A percentile compares a stretch with the other conserved stretches of the same genome.
Evolutionary conservation across 2,329 filamentous ascomycete genomes (phyloP).

Genomic region (Phoma sp.): DNA sequence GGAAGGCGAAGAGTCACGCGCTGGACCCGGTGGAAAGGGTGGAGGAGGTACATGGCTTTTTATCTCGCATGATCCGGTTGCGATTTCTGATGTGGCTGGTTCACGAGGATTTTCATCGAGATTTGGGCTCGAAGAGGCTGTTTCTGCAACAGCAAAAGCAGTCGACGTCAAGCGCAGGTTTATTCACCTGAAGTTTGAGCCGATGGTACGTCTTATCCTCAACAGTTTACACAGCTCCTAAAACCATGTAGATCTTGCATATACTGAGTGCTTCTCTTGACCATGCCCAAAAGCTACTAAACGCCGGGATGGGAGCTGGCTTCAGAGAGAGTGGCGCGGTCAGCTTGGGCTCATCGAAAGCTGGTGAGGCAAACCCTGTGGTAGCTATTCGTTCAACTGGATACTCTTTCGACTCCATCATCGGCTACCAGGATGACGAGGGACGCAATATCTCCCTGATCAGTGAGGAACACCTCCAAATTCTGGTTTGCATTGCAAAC

Average conservation of each 20-base stretch:
- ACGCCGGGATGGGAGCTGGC: constrained; percentile 78
- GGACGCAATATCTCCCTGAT: constrained; percentile 59
- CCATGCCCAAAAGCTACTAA: constrained; percentile 76
- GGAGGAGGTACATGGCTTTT: constrained; percentile 80
- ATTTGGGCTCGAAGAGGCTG: constrained; percentile 49
- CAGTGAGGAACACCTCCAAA: constrained; percentile 68
- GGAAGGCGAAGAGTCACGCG: constrained; percentile 47
- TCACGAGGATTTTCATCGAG: constrained; percentile 24
- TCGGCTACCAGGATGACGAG: constrained; percentile 61
- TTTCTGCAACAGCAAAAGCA: neutral
- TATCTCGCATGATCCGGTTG: constrained; percentile 80
- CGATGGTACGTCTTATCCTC: constrained; percentile 70
- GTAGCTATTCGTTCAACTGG: constrained; percentile 87
- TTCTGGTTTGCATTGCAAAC: constrained; percentile 73
- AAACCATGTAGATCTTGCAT: constrained; percentile 75
- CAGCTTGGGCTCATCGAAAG: constrained; percentile 57
- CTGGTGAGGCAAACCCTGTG: constrained; percentile 66
- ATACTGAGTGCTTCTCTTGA: constrained; percentile 76
- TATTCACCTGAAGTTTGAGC: constrained; percentile 91
- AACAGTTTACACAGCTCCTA: constrained; percentile 20
- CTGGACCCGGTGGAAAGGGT: constrained; percentile 81
- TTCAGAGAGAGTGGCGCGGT: constrained; percentile 91
- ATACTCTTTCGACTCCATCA: constrained; percentile 78
- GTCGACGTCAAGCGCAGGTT: constrained; percentile 48
- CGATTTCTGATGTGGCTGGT: constrained; percentile 22